Evolutionary conservation across 2,329 filamentous ascomycete species (phyloP).

Genomic region (Diaporthe ampelina): DNA sequence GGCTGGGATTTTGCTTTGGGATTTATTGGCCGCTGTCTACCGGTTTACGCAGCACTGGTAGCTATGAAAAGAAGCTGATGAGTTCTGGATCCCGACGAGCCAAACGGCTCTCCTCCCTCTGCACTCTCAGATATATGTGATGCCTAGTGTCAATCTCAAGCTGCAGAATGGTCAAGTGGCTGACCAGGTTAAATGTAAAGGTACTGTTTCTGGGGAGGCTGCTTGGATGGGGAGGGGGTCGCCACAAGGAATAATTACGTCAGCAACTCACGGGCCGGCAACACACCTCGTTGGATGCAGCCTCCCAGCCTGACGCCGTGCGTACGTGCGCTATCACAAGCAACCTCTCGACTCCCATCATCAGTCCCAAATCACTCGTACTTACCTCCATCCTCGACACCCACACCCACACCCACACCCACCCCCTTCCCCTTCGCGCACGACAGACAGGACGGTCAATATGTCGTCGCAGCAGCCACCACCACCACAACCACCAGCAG

Average conservation of each 20-base stretch:
- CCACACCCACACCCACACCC: too few relatives aligned
- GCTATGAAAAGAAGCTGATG: background rate
- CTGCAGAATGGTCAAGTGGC: background rate
- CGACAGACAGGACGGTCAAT: constrained; percentile 3
- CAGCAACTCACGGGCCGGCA: constrained; percentile 19
- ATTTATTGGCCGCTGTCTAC: background rate
- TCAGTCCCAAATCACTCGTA: constrained; percentile 16
- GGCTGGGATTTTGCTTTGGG: constrained; percentile 17
- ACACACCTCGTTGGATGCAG: background rate
- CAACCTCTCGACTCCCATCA: background rate
- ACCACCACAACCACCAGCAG: constrained; percentile 30
- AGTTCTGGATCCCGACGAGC: background rate
- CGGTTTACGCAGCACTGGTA: background rate
- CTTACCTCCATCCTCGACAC: too few relatives aligned
- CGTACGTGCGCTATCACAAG: constrained; percentile 12
- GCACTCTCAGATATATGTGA: background rate
- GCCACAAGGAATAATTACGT: background rate
- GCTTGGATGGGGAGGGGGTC: background rate
- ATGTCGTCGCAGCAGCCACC: constrained; percentile 44
- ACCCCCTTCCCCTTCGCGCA: too few relatives aligned
- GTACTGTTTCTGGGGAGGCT: too few relatives aligned
- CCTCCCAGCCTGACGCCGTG: background rate
- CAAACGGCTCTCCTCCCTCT: too few relatives aligned
- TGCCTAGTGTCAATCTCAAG: too few relatives aligned
- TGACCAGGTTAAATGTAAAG: background rate